These are phyloP conservation scores for Mortierella sp. DNA, from an alignment of 371 early-diverging fungal species.

Conservation along the genomic window DNA sequence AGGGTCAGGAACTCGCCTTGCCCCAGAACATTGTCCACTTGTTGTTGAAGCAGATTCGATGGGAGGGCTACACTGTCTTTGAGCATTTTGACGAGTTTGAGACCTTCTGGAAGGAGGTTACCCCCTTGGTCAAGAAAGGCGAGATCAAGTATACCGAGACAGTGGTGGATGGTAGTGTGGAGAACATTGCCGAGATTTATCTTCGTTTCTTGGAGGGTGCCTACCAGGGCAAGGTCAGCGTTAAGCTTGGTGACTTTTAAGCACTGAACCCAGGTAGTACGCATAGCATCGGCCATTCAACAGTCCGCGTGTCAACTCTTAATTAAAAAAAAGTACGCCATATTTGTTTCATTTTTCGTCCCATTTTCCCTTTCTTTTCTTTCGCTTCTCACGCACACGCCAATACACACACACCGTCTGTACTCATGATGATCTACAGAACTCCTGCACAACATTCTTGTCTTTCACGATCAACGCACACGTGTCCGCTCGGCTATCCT, in stretches of 20 bases:
- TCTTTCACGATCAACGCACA: too few relatives aligned
- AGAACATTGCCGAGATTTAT: conserved; percentile 16
- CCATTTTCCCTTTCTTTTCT: background rate
- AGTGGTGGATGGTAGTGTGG: conserved; percentile 16
- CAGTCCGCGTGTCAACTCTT: background rate
- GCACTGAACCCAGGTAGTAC: background rate
- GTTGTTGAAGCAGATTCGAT: conserved; percentile 10
- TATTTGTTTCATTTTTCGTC: background rate
- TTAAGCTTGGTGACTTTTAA: conserved; percentile 7
- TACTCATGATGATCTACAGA: too few relatives aligned
- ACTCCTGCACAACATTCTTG: too few relatives aligned
- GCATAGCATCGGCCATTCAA: too few relatives aligned
- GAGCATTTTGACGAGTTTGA: conserved; percentile 26
- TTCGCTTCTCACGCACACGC: background rate
- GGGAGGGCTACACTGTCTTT: conserved; percentile 25
- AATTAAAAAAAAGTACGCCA: background rate
- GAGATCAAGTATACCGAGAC: conserved; percentile 27
- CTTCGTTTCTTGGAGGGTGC: conserved; percentile 28
- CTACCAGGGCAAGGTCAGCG: conserved; percentile 36
- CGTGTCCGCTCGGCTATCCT: too few relatives aligned
- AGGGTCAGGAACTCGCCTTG: conserved; percentile 11
- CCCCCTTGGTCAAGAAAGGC: conserved; percentile 19
- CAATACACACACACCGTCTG: background rate
- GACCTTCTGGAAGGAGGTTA: conserved; percentile 27
- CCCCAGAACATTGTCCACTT: conserved; percentile 20